Evolutionary conservation across 1,284 basidiomycete genomes (phyloP).

Genomic region (Pseudozyma sp.): DNA sequence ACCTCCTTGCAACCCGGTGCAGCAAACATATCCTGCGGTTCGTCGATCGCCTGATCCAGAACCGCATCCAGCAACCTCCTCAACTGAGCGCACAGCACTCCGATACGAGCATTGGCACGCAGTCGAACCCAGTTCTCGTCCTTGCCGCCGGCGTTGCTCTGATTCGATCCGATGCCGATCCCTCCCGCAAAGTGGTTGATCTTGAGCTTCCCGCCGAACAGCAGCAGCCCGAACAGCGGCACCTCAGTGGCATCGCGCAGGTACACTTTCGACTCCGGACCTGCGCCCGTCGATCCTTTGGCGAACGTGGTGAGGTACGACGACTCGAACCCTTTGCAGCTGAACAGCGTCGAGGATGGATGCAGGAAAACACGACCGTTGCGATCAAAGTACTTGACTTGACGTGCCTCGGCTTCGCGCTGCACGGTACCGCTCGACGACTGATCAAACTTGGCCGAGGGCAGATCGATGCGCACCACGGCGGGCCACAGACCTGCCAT

Average conservation of each 20-base stretch:
- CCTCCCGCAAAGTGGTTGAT: conserved; percentile 80
- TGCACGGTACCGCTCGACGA: conserved; percentile 61
- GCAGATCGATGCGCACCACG: conserved; percentile 70
- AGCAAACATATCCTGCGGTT: conserved; percentile 36
- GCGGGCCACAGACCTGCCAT: conserved; percentile 70
- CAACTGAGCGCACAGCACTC: conserved; percentile 88
- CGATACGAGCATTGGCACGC: conserved; percentile 86
- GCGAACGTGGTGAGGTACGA: conserved; percentile 85
- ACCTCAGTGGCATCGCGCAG: conserved; percentile 88
- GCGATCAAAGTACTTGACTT: conserved; percentile 62
- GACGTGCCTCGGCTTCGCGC: conserved; percentile 56
- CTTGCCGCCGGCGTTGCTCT: conserved; percentile 12
- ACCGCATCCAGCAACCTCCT: conserved; percentile 69
- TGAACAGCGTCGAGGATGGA: conserved; percentile 85
- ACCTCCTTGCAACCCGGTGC: conserved; percentile 38
- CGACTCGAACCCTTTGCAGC: conserved; percentile 76
- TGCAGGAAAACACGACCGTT: conserved; percentile 80
- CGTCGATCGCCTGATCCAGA: conserved; percentile 35
- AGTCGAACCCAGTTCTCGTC: conserved; percentile 75
- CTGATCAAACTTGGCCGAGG: conserved; percentile 60
- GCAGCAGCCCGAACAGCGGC: conserved; percentile 83
- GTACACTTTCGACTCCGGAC: conserved; percentile 77
- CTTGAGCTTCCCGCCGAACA: conserved; percentile 84
- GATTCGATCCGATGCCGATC: conserved; percentile 71
- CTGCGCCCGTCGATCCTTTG: conserved; percentile 76